Evolutionary conservation across 1,139 yeast genomes (phyloP).

Genomic region (Kodamaea derodonti): DNA sequence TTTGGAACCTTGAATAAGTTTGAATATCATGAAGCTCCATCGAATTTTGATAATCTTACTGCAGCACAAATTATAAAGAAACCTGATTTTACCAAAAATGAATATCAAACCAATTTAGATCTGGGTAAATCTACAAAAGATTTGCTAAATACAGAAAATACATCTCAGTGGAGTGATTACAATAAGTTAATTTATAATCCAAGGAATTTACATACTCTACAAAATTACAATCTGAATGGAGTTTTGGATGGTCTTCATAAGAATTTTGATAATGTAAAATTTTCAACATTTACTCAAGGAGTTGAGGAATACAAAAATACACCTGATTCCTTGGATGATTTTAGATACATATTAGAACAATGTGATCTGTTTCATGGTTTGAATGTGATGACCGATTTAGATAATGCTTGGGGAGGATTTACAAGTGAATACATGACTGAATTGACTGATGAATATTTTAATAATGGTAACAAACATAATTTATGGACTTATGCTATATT

Average conservation of each 20-base stretch:
- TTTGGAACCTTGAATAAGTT: slow-evolving; percentile 55
- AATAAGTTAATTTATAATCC: slow-evolving; percentile 68
- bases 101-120: slow-evolving; percentile 64
- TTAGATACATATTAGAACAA: slow-evolving; percentile 67
- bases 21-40: slow-evolving; percentile 39
- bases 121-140: slow-evolving; percentile 11
- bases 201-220: slow-evolving; percentile 46
- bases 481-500: slow-evolving; percentile 38
- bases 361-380: slow-evolving; percentile 75
- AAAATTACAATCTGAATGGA: slow-evolving; percentile 47
- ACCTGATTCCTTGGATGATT: slow-evolving; percentile 50
- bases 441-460: slow-evolving; percentile 67
- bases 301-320: slow-evolving; percentile 24
- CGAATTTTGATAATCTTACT: slow-evolving; percentile 8
- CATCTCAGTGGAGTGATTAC: slow-evolving; percentile 81
- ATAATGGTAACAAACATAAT: slow-evolving; percentile 47
- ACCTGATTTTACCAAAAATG: slow-evolving; percentile 30
- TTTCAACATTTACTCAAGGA: slow-evolving; percentile 27
- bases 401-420: slow-evolving; percentile 85
- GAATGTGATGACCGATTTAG: slow-evolving; percentile 63
- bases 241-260: slow-evolving; percentile 21
- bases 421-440: slow-evolving; percentile 47
- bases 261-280: slow-evolving; percentile 27
- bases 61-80: slow-evolving; percentile 8
- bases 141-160: slow-evolving; percentile 35